Evolutionary conservation across 805 yeast genomes (phyloP).

Genomic region (Spencermartinsiella europaea): DNA sequence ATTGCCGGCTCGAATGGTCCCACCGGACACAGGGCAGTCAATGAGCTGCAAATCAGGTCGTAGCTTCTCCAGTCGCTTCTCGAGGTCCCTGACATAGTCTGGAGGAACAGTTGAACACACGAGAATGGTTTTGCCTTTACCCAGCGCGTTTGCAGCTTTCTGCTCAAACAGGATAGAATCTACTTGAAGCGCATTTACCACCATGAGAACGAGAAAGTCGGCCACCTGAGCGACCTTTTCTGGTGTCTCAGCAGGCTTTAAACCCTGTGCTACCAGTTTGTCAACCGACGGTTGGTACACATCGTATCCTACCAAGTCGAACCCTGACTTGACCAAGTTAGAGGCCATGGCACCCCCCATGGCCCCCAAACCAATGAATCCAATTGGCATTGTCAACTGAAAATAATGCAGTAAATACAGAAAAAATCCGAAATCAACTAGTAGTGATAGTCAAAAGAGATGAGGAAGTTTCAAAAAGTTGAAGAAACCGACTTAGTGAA

Average conservation of each 20-base stretch:
- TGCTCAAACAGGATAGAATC: constrained; percentile 9
- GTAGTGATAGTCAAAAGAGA: too few relatives aligned
- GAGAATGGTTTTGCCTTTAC: constrained; percentile 1
- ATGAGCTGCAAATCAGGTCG: constrained; percentile 31
- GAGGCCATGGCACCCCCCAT: constrained; percentile 12
- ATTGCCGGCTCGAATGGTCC: constrained; percentile 49
- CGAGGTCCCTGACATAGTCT: constrained; percentile 4
- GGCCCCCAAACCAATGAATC: constrained; percentile 13
- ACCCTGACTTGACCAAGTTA: constrained; percentile 4
- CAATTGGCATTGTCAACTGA: constrained; percentile 3
- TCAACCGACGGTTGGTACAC: constrained; percentile 10
- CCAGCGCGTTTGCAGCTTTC: constrained; percentile 2
- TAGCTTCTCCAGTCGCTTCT: background rate
- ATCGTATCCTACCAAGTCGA: constrained; percentile 7
- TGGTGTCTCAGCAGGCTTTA: constrained; percentile 7
- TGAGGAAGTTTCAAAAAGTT: too few relatives aligned
- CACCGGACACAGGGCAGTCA: constrained; percentile 55
- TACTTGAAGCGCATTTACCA: constrained; percentile 10
- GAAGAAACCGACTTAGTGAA: too few relatives aligned
- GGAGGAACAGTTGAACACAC: constrained; percentile 9
- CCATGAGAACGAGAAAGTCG: constrained; percentile 10
- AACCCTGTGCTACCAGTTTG: constrained; percentile 5
- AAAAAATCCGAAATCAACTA: too few relatives aligned
- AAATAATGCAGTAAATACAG: too few relatives aligned
- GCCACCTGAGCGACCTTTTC: constrained; percentile 7